Conservation (phyloP, 345 rosid species). For the Erodium maritimum region DNA sequence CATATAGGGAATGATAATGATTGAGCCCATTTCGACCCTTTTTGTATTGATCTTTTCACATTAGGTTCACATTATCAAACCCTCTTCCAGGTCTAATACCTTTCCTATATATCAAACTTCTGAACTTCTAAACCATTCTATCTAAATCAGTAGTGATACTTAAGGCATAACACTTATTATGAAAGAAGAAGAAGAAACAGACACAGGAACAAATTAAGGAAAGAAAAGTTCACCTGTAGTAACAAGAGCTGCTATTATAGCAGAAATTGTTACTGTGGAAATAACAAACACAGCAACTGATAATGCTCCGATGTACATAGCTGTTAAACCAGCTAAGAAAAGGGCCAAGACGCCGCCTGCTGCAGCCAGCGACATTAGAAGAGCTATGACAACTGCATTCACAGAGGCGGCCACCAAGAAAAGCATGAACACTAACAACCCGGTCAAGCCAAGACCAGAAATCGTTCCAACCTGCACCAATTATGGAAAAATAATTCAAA, state of each 20-base stretch:
- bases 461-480: conserved; percentile 68
- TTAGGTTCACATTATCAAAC: too few relatives aligned
- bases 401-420: conserved; percentile 72
- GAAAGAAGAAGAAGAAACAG: background rate
- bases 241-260: conserved; percentile 39
- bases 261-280: conserved; percentile 49
- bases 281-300: conserved; percentile 59
- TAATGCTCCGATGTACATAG: conserved; percentile 67
- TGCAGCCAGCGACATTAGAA: conserved; percentile 69
- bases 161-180: background rate
- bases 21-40: too few relatives aligned
- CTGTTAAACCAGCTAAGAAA: conserved; percentile 55
- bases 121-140: background rate
- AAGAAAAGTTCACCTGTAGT: conserved; percentile 42
- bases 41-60: too few relatives aligned
- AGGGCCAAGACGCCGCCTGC: conserved; percentile 85
- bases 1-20: too few relatives aligned
- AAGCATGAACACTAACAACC: conserved; percentile 54
- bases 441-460: conserved; percentile 55
- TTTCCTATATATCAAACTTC: too few relatives aligned
- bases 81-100: too few relatives aligned
- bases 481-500: background rate
- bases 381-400: conserved; percentile 60
- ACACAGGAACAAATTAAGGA: background rate
- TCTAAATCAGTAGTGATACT: background rate